Conservation (phyloP, 495 filamentous ascomycete species). For the Rostrohypoxylon terebratum region DNA sequence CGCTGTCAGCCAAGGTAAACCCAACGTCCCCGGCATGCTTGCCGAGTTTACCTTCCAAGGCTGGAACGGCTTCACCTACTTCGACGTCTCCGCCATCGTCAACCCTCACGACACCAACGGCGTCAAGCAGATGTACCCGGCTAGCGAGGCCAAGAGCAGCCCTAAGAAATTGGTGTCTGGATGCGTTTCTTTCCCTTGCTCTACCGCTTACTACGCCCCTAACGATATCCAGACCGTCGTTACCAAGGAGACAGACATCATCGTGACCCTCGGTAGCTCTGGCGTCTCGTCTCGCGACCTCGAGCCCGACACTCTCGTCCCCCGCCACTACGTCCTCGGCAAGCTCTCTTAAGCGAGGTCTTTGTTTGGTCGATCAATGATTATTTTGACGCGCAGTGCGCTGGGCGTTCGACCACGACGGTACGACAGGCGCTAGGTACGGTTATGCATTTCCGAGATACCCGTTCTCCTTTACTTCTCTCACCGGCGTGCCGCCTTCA, state of each 20-base stretch:
- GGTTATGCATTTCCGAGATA: constrained; percentile 33
- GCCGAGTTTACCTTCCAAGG: constrained; percentile 63
- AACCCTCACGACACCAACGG: constrained; percentile 58
- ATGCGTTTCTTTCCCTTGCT: constrained; percentile 61
- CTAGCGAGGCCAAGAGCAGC: constrained; percentile 28
- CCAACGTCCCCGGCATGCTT: constrained; percentile 61
- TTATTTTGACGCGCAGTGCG: constrained; percentile 35
- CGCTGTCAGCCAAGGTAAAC: constrained; percentile 54
- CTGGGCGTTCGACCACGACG: constrained; percentile 47
- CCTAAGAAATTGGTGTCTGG: constrained; percentile 53
- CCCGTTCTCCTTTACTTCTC: constrained; percentile 36
- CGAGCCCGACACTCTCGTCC: constrained; percentile 31
- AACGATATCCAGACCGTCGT: constrained; percentile 62
- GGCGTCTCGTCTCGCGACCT: constrained; percentile 36
- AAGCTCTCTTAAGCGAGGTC: constrained; percentile 43
- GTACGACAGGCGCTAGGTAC: constrained; percentile 43
- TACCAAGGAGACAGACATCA: constrained; percentile 52
- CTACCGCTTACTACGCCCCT: constrained; percentile 61
- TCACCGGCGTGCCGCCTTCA: constrained; percentile 12
- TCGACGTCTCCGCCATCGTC: constrained; percentile 67
- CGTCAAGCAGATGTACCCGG: constrained; percentile 62
- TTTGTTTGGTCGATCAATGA: constrained; percentile 9
- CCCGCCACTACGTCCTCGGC: constrained; percentile 50
- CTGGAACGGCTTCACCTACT: constrained; percentile 58
- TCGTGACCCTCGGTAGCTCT: constrained; percentile 55